Evolutionary conservation across 306 rosid species (phyloP).

Genomic region (Sesbania bispinosa): DNA sequence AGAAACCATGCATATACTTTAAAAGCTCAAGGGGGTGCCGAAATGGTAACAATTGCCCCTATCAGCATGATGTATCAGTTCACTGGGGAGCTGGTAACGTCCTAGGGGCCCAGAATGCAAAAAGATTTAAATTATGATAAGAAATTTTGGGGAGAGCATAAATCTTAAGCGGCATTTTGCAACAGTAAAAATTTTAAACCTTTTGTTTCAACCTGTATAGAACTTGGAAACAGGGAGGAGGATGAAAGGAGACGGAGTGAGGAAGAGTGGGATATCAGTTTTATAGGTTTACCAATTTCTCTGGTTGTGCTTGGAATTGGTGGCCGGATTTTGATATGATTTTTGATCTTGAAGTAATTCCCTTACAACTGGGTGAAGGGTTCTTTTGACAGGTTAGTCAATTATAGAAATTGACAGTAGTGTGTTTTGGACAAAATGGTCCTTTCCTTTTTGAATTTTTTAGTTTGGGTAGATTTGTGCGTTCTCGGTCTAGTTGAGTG

Average conservation of each 20-base stretch:
- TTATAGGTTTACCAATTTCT: background rate
- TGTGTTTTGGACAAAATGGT: background rate
- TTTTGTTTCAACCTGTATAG: background rate
- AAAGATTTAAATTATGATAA: conserved; percentile 49
- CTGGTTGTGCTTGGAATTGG: background rate
- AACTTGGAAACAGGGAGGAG: background rate
- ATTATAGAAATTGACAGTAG: background rate
- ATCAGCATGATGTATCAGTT: conserved; percentile 42
- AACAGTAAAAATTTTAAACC: background rate
- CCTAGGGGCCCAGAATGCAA: conserved; percentile 35
- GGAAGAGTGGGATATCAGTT: background rate
- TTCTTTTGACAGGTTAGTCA: background rate
- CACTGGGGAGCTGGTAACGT: conserved; percentile 29
- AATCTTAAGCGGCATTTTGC: conserved; percentile 4
- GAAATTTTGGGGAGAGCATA: conserved; percentile 34
- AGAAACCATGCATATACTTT: conserved; percentile 61
- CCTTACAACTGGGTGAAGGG: background rate
- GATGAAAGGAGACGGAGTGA: background rate
- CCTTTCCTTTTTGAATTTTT: conserved; percentile 1
- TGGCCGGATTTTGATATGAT: background rate
- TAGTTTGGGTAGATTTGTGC: background rate
- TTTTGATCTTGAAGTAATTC: background rate
- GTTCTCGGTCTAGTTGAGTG: background rate
- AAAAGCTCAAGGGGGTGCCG: conserved; percentile 64
- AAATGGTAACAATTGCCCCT: conserved; percentile 58